These are phyloP conservation scores for Suillus brevipes DNA, from an alignment of 768 basidiomycete species.

Conservation along the genomic window DNA sequence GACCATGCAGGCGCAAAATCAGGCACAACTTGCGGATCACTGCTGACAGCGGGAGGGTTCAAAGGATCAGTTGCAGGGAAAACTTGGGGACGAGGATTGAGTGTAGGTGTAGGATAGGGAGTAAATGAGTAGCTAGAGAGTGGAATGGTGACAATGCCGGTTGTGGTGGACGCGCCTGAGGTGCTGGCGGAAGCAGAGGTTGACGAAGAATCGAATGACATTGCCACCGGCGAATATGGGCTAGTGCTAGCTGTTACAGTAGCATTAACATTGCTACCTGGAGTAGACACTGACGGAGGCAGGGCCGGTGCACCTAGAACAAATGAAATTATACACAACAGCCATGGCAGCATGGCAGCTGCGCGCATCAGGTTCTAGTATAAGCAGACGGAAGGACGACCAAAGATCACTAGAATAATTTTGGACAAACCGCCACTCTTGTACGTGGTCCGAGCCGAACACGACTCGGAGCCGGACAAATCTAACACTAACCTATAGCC, in stretches of 20 bases:
- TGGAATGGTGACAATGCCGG: constrained; percentile 34
- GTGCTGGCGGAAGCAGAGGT: background rate
- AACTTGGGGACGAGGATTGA: constrained; percentile 46
- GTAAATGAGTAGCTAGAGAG: constrained; percentile 44
- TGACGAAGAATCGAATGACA: background rate
- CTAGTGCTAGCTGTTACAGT: background rate
- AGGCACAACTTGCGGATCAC: constrained; percentile 34
- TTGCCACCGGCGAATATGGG: background rate
- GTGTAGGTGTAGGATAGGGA: constrained; percentile 57
- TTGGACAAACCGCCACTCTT: background rate
- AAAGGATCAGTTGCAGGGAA: constrained; percentile 54
- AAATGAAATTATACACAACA: background rate
- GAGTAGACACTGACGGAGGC: background rate
- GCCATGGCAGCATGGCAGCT: background rate
- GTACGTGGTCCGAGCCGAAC: background rate
- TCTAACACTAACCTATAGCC: no score
- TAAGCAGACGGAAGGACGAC: background rate
- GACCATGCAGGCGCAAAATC: constrained; percentile 50
- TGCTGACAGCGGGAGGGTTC: constrained; percentile 50
- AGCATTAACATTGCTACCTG: background rate
- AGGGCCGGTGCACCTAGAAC: background rate
- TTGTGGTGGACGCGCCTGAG: constrained; percentile 14
- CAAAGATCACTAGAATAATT: background rate
- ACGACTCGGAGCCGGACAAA: background rate
- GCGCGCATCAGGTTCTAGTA: background rate